A percentile compares a stretch with the other conserved stretches of the same genome.
Evolutionary conservation across 1,139 yeast genomes (phyloP).

Genomic region (Nakaseomyces sp.): DNA sequence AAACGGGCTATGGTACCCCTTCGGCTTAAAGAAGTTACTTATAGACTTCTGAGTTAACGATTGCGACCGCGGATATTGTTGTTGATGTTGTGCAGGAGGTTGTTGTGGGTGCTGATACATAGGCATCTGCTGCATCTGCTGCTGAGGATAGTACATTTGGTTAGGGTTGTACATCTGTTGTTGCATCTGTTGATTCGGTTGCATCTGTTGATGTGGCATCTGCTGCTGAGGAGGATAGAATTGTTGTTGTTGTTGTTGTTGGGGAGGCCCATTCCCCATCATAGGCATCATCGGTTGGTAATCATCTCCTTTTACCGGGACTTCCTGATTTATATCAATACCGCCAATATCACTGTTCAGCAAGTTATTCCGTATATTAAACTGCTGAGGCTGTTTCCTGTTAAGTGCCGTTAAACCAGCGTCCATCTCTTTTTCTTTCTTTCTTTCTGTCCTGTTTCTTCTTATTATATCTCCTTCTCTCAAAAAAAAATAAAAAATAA

Average conservation of each 20-base stretch:
- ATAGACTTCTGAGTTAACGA: slow-evolving; percentile 21
- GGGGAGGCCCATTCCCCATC: slow-evolving; percentile 8
- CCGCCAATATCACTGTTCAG: slow-evolving; percentile 34
- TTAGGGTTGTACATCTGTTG: slow-evolving; percentile 12
- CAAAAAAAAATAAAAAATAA: background rate
- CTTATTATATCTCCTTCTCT: no score
- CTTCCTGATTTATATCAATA: slow-evolving; percentile 37
- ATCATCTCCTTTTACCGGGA: slow-evolving; percentile 23
- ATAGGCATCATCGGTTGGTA: slow-evolving; percentile 6
- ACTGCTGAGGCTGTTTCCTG: slow-evolving; percentile 10
- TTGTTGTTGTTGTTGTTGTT: slow-evolving; percentile 9
- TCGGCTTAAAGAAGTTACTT: slow-evolving; percentile 22
- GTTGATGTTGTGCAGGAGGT: background rate
- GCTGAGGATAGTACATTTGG: slow-evolving; percentile 11
- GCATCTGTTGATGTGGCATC: slow-evolving; percentile 12
- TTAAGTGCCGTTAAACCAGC: slow-evolving; percentile 16
- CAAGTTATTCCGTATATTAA: slow-evolving; percentile 30
- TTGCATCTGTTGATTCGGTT: slow-evolving; percentile 8
- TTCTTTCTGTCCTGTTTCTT: no score
- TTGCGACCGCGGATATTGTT: slow-evolving; percentile 15
- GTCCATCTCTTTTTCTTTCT: slow-evolving; percentile 12
- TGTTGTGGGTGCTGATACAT: slow-evolving; percentile 7
- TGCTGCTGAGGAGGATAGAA: slow-evolving; percentile 9
- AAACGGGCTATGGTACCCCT: slow-evolving; percentile 12
- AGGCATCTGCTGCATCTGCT: slow-evolving; percentile 10